Percentiles rank a stretch among this genome's conserved stretches.
Conservation (phyloP, 1,284 basidiomycete species). For the Microbotryum violaceum region DNA sequence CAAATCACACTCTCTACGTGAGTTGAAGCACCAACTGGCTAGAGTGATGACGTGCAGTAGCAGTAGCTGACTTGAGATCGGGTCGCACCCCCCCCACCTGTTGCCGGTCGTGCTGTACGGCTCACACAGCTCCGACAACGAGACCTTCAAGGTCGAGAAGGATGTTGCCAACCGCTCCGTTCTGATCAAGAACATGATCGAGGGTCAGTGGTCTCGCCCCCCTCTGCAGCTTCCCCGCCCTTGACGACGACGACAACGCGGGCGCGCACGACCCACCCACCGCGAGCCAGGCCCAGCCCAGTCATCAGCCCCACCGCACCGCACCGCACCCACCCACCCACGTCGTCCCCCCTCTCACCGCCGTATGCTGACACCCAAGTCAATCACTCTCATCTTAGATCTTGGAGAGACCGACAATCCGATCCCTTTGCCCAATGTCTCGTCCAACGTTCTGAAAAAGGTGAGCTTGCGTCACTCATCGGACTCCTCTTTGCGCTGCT, state of each 20-base stretch:
- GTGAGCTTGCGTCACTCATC: conserved; percentile 43
- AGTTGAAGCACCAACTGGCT: neutral
- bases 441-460: conserved; percentile 94
- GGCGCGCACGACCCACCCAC: neutral
- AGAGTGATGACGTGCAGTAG: neutral
- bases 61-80: neutral
- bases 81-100: neutral
- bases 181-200: conserved; percentile 99
- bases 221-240: neutral
- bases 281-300: no score
- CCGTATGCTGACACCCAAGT: neutral
- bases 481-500: no score
- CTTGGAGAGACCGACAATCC: conserved; percentile 80
- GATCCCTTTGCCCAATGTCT: conserved; percentile 95
- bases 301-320: neutral
- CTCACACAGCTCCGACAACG: conserved; percentile 71
- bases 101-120: neutral
- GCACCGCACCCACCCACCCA: neutral
- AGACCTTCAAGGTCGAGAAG: conserved; percentile 86
- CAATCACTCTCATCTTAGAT: conserved; percentile 50
- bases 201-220: conserved; percentile 55
- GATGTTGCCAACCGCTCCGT: conserved; percentile 84
- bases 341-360: neutral
- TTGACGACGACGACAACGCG: neutral
- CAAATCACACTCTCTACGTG: neutral